phyloP scores from a whole-genome alignment of 176 grass and related monocot species.

The Rhynchospora tenuis region DNA sequence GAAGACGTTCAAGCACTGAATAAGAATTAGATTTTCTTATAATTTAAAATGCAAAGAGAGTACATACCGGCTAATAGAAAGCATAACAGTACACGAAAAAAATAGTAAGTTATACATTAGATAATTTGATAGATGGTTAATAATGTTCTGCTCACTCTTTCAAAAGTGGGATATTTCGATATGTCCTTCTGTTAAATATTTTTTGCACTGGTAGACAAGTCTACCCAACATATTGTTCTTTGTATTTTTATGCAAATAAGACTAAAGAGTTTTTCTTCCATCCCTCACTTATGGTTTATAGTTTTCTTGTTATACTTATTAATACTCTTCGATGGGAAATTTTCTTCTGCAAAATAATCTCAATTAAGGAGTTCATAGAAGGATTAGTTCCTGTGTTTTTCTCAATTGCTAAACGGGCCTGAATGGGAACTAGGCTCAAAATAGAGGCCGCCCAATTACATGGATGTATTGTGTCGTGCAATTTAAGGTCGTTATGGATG shows the following conservation, averaged over 20 bases:
- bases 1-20: conserved; percentile 30
- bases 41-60: neutral
- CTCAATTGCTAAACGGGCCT: neutral
- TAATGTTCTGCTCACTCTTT: neutral
- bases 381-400: neutral
- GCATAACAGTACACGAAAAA: neutral
- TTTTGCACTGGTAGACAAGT: neutral
- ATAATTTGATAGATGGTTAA: neutral
- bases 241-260: neutral
- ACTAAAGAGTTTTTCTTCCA: neutral
- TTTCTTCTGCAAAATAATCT: neutral
- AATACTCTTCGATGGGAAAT: neutral
- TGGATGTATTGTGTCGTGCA: neutral
- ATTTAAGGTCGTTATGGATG: neutral
- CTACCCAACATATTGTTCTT: neutral
- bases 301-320: neutral
- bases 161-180: neutral
- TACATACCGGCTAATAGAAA: neutral
- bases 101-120: neutral
- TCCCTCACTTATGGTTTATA: neutral
- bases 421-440: neutral
- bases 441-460: neutral
- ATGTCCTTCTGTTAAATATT: neutral
- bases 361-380: neutral
- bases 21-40: neutral